These are phyloP conservation scores for Citrus sp. DNA, from an alignment of 345 rosid species.

Conservation along the genomic window DNA sequence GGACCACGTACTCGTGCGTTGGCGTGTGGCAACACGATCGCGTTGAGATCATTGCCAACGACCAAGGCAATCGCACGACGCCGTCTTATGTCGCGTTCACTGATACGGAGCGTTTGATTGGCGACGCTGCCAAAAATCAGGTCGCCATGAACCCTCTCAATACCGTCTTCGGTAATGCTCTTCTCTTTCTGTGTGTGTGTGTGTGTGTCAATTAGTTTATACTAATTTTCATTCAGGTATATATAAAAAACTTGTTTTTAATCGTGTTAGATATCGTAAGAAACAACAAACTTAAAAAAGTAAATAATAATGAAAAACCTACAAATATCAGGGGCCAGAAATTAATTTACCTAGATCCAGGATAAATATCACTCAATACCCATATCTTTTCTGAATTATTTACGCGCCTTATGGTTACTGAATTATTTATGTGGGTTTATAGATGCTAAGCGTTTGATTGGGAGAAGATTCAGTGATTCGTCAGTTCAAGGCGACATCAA, in stretches of 20 bases:
- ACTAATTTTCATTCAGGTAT: too few relatives aligned
- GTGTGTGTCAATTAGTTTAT: not conserved
- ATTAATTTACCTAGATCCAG: not conserved
- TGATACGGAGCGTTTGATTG: slow-evolving; percentile 51
- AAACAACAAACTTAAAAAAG: too few relatives aligned
- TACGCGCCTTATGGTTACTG: not conserved
- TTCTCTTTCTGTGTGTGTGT: not conserved
- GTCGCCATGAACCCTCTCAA: slow-evolving; percentile 60
- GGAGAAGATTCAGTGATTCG: slow-evolving; percentile 39
- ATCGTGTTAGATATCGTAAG: too few relatives aligned
- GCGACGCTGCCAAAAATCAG: slow-evolving; percentile 66
- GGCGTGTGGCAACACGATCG: slow-evolving; percentile 65
- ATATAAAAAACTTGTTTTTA: too few relatives aligned
- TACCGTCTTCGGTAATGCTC: slow-evolving; percentile 49
- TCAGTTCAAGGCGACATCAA: slow-evolving; percentile 40
- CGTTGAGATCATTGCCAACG: slow-evolving; percentile 60
- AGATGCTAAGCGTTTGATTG: slow-evolving; percentile 48
- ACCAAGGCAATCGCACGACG: slow-evolving; percentile 50
- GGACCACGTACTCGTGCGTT: slow-evolving; percentile 54
- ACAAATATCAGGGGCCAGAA: not conserved
- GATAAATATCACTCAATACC: not conserved
- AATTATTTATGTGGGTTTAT: not conserved
- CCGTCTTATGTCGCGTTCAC: slow-evolving; percentile 57
- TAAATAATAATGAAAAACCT: too few relatives aligned
- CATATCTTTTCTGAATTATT: not conserved